Evolutionary conservation across 352 stramenopile genomes (phyloP), one percentile per base, ranked within the genome.

Genomic region (Poterioochromonas sp.): DNA sequence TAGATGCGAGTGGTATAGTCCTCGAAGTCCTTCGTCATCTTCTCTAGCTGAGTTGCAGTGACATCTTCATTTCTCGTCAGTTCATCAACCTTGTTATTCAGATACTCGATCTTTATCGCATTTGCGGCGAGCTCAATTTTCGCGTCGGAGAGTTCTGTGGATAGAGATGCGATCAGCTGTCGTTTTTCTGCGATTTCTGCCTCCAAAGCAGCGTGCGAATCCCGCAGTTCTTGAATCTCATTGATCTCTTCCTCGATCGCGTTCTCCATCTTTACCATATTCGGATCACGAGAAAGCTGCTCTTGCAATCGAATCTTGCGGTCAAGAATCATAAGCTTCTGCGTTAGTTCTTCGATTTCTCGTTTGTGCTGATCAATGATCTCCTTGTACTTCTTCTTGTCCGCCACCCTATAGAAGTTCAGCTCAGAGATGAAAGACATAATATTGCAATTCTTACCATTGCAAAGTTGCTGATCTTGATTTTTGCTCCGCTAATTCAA

Each of bases 401-500:
- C 58, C 12, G 58, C 5, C 26, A 35, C 26, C 58, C 58, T 68
- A 68, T 68, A 40, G 12, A 68, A 12, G 26, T 37, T 37, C 8
- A 40, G 29, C 5, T 37, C 12, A 68, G 8, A 37, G 26, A 68
- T 39, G 12, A 37, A 32, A 68, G 58, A 68, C 29, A 68, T 18
- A 32, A 37, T 18, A 35, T 20, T 20, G 20, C 8, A 53, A 8
- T 35, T 39, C 58, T 73, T 58, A 76, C 65, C 65, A 60, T 58
- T 76, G 65, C 20, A 58, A 5, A 12, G 40, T 76, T 18, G 54
- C 22, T 22, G 65, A 62, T 76, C 65, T 3, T 3, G 65, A 22
- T 40, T 76, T 76, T n/a, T 29, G 22, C 26, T 76, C 65, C 11
- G 65, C 40, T 40, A 58, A 35, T 35, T 76, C 65, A 26, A 58